Evolutionary conservation across 2,329 filamentous ascomycete species (phyloP).

Genomic region (Pyrenochaeta sp.): DNA sequence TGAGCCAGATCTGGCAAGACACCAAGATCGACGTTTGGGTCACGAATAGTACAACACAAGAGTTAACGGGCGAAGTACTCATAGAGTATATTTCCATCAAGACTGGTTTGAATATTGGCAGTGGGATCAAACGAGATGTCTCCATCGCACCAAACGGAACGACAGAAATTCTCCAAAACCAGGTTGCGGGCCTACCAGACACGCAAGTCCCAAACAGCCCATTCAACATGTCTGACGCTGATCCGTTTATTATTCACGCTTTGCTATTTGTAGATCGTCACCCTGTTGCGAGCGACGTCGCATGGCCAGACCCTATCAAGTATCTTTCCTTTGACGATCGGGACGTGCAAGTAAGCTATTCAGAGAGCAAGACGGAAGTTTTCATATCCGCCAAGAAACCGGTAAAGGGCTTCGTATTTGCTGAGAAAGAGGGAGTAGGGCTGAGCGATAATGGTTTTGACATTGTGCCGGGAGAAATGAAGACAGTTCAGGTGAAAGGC

Average conservation of each 20-base stretch:
- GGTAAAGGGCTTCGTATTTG: slow-evolving; percentile 66
- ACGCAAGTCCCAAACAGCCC: not conserved
- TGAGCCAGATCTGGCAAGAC: slow-evolving; percentile 25
- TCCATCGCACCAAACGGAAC: slow-evolving; percentile 62
- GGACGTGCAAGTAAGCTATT: slow-evolving; percentile 53
- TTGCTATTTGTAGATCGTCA: slow-evolving; percentile 59
- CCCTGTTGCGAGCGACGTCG: slow-evolving; percentile 61
- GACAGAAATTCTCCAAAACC: slow-evolving; percentile 59
- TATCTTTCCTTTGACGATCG: slow-evolving; percentile 63
- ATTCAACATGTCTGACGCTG: slow-evolving; percentile 59
- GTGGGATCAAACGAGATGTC: slow-evolving; percentile 55
- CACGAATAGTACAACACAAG: slow-evolving; percentile 56
- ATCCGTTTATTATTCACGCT: slow-evolving; percentile 62
- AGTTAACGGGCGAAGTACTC: slow-evolving; percentile 56
- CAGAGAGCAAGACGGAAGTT: slow-evolving; percentile 38
- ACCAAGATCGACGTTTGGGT: slow-evolving; percentile 64
- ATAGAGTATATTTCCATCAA: slow-evolving; percentile 63
- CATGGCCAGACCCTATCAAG: slow-evolving; percentile 69
- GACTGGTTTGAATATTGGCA: slow-evolving; percentile 60
- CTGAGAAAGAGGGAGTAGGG: slow-evolving; percentile 23
- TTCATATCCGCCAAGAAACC: slow-evolving; percentile 60
- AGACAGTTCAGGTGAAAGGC: slow-evolving; percentile 22
- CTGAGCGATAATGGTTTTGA: slow-evolving; percentile 42
- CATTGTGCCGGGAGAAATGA: slow-evolving; percentile 28
- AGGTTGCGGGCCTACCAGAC: not conserved